Percentiles rank a stretch among this genome's conserved stretches.
Conservation (phyloP, 2,329 filamentous ascomycete species). For the Fusarium sp. region DNA sequence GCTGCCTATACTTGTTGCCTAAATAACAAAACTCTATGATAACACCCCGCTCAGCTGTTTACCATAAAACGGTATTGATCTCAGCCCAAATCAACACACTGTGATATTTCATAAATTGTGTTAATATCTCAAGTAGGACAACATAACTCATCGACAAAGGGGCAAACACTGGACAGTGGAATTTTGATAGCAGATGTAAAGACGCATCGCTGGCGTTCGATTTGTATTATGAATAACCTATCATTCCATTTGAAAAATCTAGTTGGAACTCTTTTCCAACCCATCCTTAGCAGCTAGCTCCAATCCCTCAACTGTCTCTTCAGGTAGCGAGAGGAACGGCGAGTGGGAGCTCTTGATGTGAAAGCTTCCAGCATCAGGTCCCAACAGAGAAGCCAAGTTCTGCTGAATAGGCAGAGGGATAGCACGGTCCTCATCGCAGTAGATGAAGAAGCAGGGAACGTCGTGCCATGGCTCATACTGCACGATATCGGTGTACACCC, state of each 20-base stretch:
- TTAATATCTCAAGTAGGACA: not conserved
- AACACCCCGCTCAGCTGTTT: not conserved
- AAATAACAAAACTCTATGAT: not conserved
- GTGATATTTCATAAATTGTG: not conserved
- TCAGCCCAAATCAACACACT: not conserved
- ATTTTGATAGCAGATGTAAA: not conserved
- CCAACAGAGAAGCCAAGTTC: not conserved
- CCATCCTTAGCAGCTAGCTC: conserved; percentile 11
- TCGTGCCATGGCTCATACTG: conserved; percentile 17
- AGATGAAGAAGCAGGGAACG: not conserved
- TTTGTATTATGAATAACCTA: accelerated
- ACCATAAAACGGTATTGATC: no score
- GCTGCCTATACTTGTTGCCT: not conserved
- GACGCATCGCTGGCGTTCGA: not conserved
- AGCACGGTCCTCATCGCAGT: conserved; percentile 7
- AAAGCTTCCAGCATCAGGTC: not conserved
- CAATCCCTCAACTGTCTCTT: not conserved
- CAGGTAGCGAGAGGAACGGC: not conserved
- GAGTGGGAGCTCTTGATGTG: conserved; percentile 11
- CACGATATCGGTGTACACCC: not conserved
- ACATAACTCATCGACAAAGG: no score
- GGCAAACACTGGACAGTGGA: not conserved
- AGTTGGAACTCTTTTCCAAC: not conserved
- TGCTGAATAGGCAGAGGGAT: conserved; percentile 7
- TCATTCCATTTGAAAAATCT: not conserved